These are phyloP conservation scores for Fusarium pseudocircinatum DNA, from an alignment of 2,329 filamentous ascomycete genomes.

Conservation along the genomic window DNA sequence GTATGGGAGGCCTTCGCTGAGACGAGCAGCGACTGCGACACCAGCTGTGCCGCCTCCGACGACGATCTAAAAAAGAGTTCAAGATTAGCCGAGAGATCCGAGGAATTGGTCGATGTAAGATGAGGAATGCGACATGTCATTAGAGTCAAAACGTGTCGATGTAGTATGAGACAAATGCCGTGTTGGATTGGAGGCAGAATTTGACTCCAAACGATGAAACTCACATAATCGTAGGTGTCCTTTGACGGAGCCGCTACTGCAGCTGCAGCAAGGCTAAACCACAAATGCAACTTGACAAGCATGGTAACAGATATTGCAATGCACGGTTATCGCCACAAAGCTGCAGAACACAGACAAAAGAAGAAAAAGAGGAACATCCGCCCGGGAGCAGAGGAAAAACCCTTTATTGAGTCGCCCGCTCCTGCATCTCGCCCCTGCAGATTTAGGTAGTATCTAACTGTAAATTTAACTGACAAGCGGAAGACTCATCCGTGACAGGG, in stretches of 20 bases:
- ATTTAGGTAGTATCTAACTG: background rate
- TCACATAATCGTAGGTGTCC: conserved; percentile 34
- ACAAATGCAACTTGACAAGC: conserved; percentile 28
- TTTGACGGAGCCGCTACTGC: conserved; percentile 28
- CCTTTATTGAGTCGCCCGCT: background rate
- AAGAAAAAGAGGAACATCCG: background rate
- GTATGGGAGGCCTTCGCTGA: conserved; percentile 42
- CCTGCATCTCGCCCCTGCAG: background rate
- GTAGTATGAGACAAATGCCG: background rate
- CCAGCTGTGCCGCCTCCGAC: conserved; percentile 47
- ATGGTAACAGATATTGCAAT: background rate
- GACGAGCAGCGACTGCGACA: conserved; percentile 45
- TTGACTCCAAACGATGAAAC: background rate
- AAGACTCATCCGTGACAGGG: background rate
- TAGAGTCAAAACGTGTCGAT: background rate
- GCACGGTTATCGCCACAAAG: background rate
- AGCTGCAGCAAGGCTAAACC: conserved; percentile 24
- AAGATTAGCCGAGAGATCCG: background rate
- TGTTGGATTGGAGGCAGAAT: background rate
- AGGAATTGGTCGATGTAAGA: background rate
- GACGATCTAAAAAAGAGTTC: conserved; percentile 30
- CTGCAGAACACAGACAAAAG: background rate
- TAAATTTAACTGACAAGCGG: background rate
- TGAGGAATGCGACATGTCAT: background rate
- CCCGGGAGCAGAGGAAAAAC: background rate